Base-by-base conservation (phyloP, 352 stramenopile genomes). In the Globisporangium heterothallicum region DNA sequence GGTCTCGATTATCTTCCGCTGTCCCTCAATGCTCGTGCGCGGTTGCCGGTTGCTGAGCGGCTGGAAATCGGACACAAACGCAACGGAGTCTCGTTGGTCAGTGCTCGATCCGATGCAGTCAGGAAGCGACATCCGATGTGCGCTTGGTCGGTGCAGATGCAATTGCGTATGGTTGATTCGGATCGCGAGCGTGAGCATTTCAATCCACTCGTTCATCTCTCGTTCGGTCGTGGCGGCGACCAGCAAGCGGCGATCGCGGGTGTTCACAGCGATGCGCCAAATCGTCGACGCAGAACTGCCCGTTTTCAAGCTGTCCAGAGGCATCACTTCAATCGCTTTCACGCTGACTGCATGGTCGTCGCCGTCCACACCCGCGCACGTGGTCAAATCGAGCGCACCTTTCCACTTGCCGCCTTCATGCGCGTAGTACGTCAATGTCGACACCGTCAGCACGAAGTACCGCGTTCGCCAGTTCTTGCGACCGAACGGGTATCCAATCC, bases 381-480 rank as follows among this genome's bases (percentile, higher is more conserved):
- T 36, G 19, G 19, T 49, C 19, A 81, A 56, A 22, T 65, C 53
- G 19, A 81, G 42, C 22, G 63, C 57, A 29, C 67, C 67, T 41
- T 73, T 70, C 38, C 74, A 55, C 18, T 63, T 47, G 36, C 64
- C 66, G 29, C 67, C 56, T 27, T 70, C 61, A 27, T 66, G 65
- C 41, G 36, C 63, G 56, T 65, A 75, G 59, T 75, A 75, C 43
- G 48, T 50, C 34, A 76, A 59, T 34, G 51, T 49, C 14, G 45
- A 43, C 13, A 50, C n/a, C 30, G 66, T 74, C 49, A 83, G 60
- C 50, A 77, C 72, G 35, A 74, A 73, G 51, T 74, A 80, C 29
- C 67, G 72, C 32, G 68, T 63, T 53, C 80, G 80, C 72, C 72
- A 84, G 59, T 84, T 84, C 21, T 47, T 42, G 25, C 70, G 61